These are phyloP conservation scores for Thermomucor indicae-seudaticae DNA, from an alignment of 371 early-diverging fungal genomes.

Conservation along the genomic window DNA sequence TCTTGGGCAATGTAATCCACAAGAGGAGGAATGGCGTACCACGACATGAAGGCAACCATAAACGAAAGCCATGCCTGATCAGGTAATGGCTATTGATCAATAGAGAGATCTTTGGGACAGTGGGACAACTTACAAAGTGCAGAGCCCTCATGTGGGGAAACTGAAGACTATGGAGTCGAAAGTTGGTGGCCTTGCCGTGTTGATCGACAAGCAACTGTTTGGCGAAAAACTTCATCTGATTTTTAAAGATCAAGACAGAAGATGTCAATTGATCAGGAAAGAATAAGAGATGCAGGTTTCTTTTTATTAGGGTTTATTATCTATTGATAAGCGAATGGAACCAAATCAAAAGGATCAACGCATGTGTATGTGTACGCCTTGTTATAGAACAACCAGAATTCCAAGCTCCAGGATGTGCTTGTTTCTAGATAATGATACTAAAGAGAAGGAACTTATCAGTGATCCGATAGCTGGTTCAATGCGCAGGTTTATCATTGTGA, in stretches of 20 bases:
- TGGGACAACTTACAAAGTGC: slow-evolving; percentile 9
- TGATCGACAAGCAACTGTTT: slow-evolving; percentile 11
- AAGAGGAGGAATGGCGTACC: slow-evolving; percentile 62
- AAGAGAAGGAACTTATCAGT: too few species aligned
- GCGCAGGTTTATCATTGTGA: too few species aligned
- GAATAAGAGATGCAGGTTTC: not conserved
- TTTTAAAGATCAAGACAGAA: not conserved
- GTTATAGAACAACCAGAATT: too few species aligned
- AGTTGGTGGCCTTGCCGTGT: slow-evolving; percentile 21
- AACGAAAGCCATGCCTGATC: slow-evolving; percentile 33
- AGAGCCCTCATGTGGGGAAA: slow-evolving; percentile 19
- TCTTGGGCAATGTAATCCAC: slow-evolving; percentile 24
- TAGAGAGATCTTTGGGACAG: not conserved
- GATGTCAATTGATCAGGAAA: not conserved
- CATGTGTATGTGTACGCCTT: too few species aligned
- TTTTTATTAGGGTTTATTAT: too few species aligned
- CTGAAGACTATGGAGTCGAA: slow-evolving; percentile 8
- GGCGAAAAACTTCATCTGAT: slow-evolving; percentile 9
- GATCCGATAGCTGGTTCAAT: too few species aligned
- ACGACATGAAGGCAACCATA: slow-evolving; percentile 38
- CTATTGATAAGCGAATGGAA: too few species aligned
- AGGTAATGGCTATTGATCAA: slow-evolving; percentile 2
- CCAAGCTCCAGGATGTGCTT: too few species aligned
- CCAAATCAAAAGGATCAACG: too few species aligned
- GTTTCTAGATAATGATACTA: too few species aligned